phyloP scores from a whole-genome alignment of 192 early-diverging fungal genomes.

The Gryganskiella cystojenkinii region DNA sequence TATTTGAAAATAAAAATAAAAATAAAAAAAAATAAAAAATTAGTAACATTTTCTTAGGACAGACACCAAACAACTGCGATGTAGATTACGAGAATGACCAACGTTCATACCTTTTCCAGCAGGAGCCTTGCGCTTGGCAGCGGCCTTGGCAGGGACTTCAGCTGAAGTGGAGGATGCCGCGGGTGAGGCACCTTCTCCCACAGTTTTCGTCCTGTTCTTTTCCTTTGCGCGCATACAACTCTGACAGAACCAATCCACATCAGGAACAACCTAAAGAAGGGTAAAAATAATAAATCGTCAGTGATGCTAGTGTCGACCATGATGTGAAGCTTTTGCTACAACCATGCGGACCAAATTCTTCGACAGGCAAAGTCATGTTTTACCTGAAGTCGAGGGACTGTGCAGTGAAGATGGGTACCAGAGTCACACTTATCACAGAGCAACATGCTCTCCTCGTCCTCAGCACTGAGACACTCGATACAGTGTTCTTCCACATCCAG shows the following conservation, averaged over 20 bases:
- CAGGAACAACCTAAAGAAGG: constrained; percentile 51
- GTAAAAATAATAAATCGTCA: neutral
- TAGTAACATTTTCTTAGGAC: neutral
- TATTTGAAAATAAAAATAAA: neutral
- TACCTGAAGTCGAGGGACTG: constrained; percentile 55
- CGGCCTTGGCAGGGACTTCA: constrained; percentile 8
- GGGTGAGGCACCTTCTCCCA: constrained; percentile 3
- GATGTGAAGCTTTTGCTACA: neutral
- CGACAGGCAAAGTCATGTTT: neutral
- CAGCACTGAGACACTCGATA: constrained; percentile 55
- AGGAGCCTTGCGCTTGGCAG: constrained; percentile 36
- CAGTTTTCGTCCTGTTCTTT: constrained; percentile 27
- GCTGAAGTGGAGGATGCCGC: neutral
- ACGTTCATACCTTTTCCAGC: constrained; percentile 20
- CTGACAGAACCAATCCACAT: constrained; percentile 69
- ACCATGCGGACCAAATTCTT: neutral
- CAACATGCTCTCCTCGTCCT: constrained; percentile 59
- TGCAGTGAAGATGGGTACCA: constrained; percentile 57
- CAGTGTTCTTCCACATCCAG: constrained; percentile 59
- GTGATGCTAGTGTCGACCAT: neutral
- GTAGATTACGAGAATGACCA: too few relatives aligned
- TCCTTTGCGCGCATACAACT: constrained; percentile 41
- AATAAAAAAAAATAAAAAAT: neutral
- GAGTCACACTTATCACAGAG: constrained; percentile 63
- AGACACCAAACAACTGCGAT: neutral